Base-by-base conservation (phyloP, 73 alveolate genomes). In the Symbiodinium natans region DNA sequence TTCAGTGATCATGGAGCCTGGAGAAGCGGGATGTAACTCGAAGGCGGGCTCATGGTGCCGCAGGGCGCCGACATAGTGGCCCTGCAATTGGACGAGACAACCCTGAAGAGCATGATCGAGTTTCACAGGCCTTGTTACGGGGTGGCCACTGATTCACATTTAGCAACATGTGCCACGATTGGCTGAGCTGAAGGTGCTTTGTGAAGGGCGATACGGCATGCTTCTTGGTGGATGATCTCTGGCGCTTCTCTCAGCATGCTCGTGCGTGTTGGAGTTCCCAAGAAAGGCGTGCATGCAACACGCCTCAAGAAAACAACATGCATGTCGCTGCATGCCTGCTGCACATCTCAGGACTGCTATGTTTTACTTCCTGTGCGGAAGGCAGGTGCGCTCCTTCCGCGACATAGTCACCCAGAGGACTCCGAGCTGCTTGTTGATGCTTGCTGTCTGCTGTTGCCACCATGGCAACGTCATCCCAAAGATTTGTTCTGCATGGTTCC, bases 331-430 rank as follows among this genome's bases (percentile, higher is more conserved):
- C 1, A 52, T 52, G 71, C 15, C 71, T 21, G 23, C 71, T 52
- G 71, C 71, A 52, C 29, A 13, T 31, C 48, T 29, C n/a, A 88
- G 95, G 95, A 38, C 86, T 40, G 95, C 95, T 48, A 59, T 88
- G 86, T 88, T 88, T 86, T 88, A 88, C 73, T 88, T 88, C 38
- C 86, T 88, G 39, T 8, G 82, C 38, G 88, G 97, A 80, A 68
- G 80, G 88, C 87, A 90, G 54, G 97, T 90, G 89, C 97, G 88
- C 83, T 90, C 97, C 97, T 90, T 90, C 89, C 97, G 97, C 31
- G 97, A 90, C 29, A 59, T 29, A 29, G 97, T 90, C 89, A 27
- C 41, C 54, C 25, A 34, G 27, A 87, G 94, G 94, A 56, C 68
- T 27, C 48, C 41, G 77, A 6, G 77, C 77, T 25, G 77, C 39